phyloP scores from a whole-genome alignment of 495 filamentous ascomycete species.

The Jackrogersella minutella region DNA sequence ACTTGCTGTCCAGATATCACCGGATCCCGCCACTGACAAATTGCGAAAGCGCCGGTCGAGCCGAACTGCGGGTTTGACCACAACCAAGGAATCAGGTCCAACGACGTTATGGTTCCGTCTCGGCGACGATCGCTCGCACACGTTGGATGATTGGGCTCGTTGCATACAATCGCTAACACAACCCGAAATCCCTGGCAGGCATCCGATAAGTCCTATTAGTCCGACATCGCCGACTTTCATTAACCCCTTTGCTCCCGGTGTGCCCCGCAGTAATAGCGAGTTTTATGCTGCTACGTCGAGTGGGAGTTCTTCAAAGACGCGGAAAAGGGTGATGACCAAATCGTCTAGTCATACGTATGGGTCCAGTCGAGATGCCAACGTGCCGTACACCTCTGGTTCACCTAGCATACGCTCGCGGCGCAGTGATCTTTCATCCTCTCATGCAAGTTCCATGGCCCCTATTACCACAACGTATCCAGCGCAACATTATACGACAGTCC shows the following conservation, averaged over 20 bases:
- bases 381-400: conserved; percentile 54
- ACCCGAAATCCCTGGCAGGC: conserved; percentile 43
- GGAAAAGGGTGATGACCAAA: conserved; percentile 43
- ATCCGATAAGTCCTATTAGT: conserved; percentile 53
- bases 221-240: conserved; percentile 55
- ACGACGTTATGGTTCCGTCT: conserved; percentile 54
- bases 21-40: conserved; percentile 60
- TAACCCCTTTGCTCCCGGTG: conserved; percentile 52
- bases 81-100: conserved; percentile 52
- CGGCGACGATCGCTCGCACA: conserved; percentile 48
- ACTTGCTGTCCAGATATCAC: conserved; percentile 59
- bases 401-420: conserved; percentile 61
- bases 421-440: conserved; percentile 62
- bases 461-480: conserved; percentile 45
- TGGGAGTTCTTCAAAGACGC: conserved; percentile 42
- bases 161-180: conserved; percentile 55
- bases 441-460: conserved; percentile 55
- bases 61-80: conserved; percentile 58
- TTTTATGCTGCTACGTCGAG: conserved; percentile 43
- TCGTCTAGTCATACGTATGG: conserved; percentile 45
- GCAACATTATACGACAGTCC: conserved; percentile 53
- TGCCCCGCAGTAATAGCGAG: conserved; percentile 47
- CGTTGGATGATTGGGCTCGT: conserved; percentile 56
- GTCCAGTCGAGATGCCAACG: conserved; percentile 49
- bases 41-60: conserved; percentile 65